phyloP scores from a whole-genome alignment of 306 rosid species.

The Prunus salicina region DNA sequence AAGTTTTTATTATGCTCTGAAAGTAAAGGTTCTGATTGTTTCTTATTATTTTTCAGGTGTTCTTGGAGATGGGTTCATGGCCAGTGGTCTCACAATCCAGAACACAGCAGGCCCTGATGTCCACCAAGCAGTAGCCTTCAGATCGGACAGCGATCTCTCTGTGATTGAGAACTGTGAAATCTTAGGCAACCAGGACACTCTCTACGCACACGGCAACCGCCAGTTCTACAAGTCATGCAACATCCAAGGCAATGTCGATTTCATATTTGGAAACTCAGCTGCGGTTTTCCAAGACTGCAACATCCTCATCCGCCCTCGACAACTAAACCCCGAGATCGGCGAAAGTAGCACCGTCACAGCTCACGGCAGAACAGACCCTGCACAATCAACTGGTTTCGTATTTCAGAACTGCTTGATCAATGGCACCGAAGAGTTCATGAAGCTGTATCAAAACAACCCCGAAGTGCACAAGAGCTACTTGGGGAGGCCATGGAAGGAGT shows the following conservation, averaged over 20 bases:
- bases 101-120: conserved; percentile 87
- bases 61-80: conserved; percentile 96
- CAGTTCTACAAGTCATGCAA: conserved; percentile 78
- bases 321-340: conserved; percentile 52
- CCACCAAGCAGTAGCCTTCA: conserved; percentile 91
- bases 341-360: conserved; percentile 72
- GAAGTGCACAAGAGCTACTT: conserved; percentile 66
- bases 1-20: no score
- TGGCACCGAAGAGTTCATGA: conserved; percentile 72
- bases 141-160: conserved; percentile 77
- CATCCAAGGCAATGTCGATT: conserved; percentile 76
- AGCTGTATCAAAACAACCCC: conserved; percentile 56
- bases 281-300: conserved; percentile 61
- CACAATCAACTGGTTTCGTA: conserved; percentile 75
- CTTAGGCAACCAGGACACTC: conserved; percentile 83
- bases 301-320: conserved; percentile 54
- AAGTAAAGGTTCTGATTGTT: no score
- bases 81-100: conserved; percentile 58
- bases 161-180: conserved; percentile 66
- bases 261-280: conserved; percentile 88
- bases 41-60: conserved; percentile 43
- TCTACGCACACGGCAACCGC: conserved; percentile 79
- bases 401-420: conserved; percentile 65
- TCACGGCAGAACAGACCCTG: conserved; percentile 82
- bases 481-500: conserved; percentile 98